Conservation (phyloP, 352 stramenopile genomes). For the Halophytophthora polymorphica region DNA sequence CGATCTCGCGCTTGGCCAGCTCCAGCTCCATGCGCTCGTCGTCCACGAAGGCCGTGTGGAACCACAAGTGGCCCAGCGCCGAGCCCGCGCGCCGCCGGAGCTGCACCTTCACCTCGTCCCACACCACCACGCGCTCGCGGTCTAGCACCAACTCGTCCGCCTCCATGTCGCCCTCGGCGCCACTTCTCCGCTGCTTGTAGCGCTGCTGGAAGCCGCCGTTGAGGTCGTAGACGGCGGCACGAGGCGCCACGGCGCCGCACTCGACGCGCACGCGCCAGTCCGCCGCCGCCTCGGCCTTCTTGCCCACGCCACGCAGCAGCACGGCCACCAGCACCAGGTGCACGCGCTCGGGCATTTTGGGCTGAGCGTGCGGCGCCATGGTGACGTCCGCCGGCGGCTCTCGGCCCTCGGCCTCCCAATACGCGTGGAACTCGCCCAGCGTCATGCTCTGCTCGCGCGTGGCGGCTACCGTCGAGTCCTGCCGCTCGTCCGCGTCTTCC, state of each 20-base stretch:
- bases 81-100: slow-evolving; percentile 39
- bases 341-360: slow-evolving; percentile 23
- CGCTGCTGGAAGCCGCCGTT: slow-evolving; percentile 16
- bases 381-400: slow-evolving; percentile 16
- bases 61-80: slow-evolving; percentile 68
- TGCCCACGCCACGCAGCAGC: slow-evolving; percentile 43
- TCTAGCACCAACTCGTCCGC: slow-evolving; percentile 45
- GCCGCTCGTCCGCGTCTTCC: slow-evolving; percentile 12
- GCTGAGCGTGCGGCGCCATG: slow-evolving; percentile 19
- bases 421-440: slow-evolving; percentile 32
- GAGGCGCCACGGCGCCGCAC: slow-evolving; percentile 30
- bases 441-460: slow-evolving; percentile 32
- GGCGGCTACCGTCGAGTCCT: slow-evolving; percentile 18
- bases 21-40: slow-evolving; percentile 27
- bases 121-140: slow-evolving; percentile 47
- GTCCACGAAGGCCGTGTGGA: slow-evolving; percentile 70
- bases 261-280: slow-evolving; percentile 58
- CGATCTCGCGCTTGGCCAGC: slow-evolving; percentile 60
- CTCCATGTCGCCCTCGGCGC: slow-evolving; percentile 17
- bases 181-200: slow-evolving; percentile 1
- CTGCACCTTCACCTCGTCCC: slow-evolving; percentile 58
- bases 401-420: slow-evolving; percentile 49
- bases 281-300: slow-evolving; percentile 30
- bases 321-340: slow-evolving; percentile 42
- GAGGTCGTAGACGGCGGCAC: slow-evolving; percentile 23